Conservation (phyloP, 805 yeast genomes). For the Candida easanensis region DNA sequence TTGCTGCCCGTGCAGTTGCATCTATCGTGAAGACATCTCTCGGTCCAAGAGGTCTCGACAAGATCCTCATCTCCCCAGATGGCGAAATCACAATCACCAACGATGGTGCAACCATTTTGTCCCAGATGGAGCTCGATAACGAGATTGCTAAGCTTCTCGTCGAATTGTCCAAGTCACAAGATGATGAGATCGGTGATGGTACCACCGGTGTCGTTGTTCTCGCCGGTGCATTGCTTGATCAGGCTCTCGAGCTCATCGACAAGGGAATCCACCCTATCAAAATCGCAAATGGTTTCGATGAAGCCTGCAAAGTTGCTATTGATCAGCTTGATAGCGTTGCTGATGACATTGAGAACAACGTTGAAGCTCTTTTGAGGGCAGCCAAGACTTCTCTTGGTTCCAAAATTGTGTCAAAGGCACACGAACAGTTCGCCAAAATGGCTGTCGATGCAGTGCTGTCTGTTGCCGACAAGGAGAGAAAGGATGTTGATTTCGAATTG, state of each 20-base stretch:
- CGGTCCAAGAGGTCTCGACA: conserved; percentile 98
- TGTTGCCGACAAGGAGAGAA: conserved; percentile 88
- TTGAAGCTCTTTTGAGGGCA: conserved; percentile 70
- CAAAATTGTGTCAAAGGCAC: conserved; percentile 91
- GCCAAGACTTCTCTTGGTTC: conserved; percentile 95
- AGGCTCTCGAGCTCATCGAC: conserved; percentile 90
- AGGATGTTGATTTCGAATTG: conserved; percentile 95
- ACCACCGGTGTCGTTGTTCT: conserved; percentile 98
- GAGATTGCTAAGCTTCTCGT: conserved; percentile 95
- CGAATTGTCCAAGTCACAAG: conserved; percentile 91
- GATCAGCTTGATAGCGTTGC: conserved; percentile 71
- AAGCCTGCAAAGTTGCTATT: conserved; percentile 91
- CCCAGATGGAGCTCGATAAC: conserved; percentile 94
- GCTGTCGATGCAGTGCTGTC: conserved; percentile 94
- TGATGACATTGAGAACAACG: conserved; percentile 51
- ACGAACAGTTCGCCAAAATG: conserved; percentile 91
- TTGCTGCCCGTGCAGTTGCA: conserved; percentile 94
- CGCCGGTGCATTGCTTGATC: conserved; percentile 92
- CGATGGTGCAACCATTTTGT: conserved; percentile 95
- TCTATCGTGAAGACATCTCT: conserved; percentile 87
- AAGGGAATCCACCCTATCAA: conserved; percentile 97
- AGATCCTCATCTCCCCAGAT: conserved; percentile 90
- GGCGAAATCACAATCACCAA: conserved; percentile 98
- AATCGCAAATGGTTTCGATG: conserved; percentile 95
- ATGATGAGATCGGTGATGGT: conserved; percentile 98